Base-by-base conservation (phyloP, 2,329 filamentous ascomycete genomes). In the Biscogniauxia marginata region DNA sequence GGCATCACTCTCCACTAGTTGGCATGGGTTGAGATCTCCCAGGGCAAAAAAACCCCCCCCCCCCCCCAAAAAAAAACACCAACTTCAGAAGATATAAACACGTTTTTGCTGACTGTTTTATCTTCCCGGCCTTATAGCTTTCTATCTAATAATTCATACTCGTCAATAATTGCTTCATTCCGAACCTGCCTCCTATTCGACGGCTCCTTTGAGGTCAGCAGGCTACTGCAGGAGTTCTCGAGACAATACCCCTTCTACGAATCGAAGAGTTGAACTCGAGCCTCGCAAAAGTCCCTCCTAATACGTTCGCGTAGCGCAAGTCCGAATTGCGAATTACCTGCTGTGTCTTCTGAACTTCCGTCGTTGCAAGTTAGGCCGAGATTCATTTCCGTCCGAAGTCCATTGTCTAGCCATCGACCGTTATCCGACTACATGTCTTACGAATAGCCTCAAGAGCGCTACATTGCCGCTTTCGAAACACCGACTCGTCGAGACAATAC, bases 161-260 rank as follows among this genome's bases (percentile, higher is more conserved):
- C 67, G 60, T 46, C 63, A 62, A 65, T 65, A 66, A 65, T 65
- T 59, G 56, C 57, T 63, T 64, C 60, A 20, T 63, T 65, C 56
- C 59, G 55, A 60, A 47, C 67, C 65, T 67, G 63, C 63, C 56
- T 65, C 64, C 62, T 66, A 63, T 61, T 62, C 67, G 66, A 65
- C 56, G 63, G 80, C 84, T 87, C 84, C 85, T 88, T 88, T 88
- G 85, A 88, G 85, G 86, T 87, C 88, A 90, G 88, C 87, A 83
- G 86, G 87, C 79, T 83, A 83, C 88, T 91, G 88, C 88, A 90
- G 87, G 86, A 90, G 84, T 68, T 69, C 62, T 65, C 62, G 63
- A 66, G 63, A 65, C 55, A 63, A 56, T 75, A 66, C 65, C 13
- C 65, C 64, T 70, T 75, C 71, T 73, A 69, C 58, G 62, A 65